Base-by-base conservation (phyloP, 257 asterid species). In the Capsicum baccatum region DNA sequence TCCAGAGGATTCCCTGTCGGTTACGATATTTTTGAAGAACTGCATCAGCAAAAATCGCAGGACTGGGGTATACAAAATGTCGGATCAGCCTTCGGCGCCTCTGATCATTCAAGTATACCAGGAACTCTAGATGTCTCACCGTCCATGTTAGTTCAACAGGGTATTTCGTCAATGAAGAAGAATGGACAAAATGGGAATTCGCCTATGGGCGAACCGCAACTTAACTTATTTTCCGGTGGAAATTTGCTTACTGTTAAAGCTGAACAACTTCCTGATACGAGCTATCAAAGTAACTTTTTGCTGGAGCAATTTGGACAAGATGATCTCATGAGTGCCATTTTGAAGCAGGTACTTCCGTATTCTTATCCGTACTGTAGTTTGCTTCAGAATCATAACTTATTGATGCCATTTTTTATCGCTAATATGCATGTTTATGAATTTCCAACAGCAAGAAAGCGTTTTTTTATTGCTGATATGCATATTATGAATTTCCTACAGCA, bases 321-420 rank as follows among this genome's bases (percentile, higher is more conserved):
- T 9, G 98, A 94, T 62, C 97, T 94, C 80, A 91, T 96, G 94
- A 90, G 91, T 69, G 94, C 88, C 15, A 85, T 94, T 87, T 90
- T 92, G 57, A 92, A 92, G 89, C 97, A 91, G 97, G 99, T 92
- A 16, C 71, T 79, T 79, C 84, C 33, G 37, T 57, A 26, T 79
- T 14, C 79, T 55, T 73, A 6, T 81, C 26, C 26, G 5, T 58
- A 83, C 42, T 42, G 56, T 15, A 70, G 79, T 9, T 71, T 71
- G 39, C 57, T 78, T 78, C 50, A 78, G 26, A 26, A 26, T 78
- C 21, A 14, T 4, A 15, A 54, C 13, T 78, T 54, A 26, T 4
- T 2, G 50, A 26, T 78, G 64, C 2, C 64, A 78, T 78, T 54
- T 6, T 50, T 7, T 26, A 13, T 52, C 1, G 19, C 64, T 81